Conservation (phyloP, 1,284 basidiomycete genomes). For the Porogramme epimiltina region DNA sequence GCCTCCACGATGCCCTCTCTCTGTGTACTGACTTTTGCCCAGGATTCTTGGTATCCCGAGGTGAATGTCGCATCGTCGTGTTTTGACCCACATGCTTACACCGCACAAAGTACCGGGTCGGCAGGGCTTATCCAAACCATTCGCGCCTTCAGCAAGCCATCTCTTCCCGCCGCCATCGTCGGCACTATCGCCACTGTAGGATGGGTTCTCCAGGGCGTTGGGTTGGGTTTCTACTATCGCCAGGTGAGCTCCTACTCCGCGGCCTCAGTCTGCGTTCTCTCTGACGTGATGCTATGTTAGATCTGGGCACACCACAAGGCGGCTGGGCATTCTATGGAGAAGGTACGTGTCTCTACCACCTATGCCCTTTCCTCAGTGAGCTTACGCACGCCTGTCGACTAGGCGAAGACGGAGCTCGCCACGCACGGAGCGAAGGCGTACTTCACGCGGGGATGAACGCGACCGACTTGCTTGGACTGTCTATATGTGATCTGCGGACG, state of each 20-base stretch:
- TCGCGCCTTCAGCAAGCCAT: constrained; percentile 64
- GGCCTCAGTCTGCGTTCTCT: not conserved
- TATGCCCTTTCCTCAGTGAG: not conserved
- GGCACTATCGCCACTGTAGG: constrained; percentile 82
- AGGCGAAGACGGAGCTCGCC: constrained; percentile 88
- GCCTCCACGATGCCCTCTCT: not conserved
- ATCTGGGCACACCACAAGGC: constrained; percentile 86
- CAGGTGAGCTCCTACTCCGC: constrained; percentile 47
- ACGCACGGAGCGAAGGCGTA: constrained; percentile 87
- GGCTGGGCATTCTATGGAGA: constrained; percentile 82
- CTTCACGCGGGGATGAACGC: constrained; percentile 70
- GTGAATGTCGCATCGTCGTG: constrained; percentile 40
- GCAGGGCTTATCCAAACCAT: constrained; percentile 96
- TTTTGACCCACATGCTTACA: no score
- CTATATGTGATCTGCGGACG: constrained; percentile 6
- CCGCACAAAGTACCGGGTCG: constrained; percentile 73
- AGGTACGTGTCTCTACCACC: constrained; percentile 47
- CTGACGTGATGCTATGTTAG: constrained; percentile 37
- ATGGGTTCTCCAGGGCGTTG: constrained; percentile 86
- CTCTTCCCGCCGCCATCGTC: constrained; percentile 77
- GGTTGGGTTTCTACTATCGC: constrained; percentile 82
- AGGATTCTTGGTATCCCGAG: constrained; percentile 89
- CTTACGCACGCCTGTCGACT: constrained; percentile 21
- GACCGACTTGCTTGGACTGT: not conserved
- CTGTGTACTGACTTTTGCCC: constrained; percentile 22